Base-by-base conservation (phyloP, 352 stramenopile genomes). In the Phytophthora citrophthora region DNA sequence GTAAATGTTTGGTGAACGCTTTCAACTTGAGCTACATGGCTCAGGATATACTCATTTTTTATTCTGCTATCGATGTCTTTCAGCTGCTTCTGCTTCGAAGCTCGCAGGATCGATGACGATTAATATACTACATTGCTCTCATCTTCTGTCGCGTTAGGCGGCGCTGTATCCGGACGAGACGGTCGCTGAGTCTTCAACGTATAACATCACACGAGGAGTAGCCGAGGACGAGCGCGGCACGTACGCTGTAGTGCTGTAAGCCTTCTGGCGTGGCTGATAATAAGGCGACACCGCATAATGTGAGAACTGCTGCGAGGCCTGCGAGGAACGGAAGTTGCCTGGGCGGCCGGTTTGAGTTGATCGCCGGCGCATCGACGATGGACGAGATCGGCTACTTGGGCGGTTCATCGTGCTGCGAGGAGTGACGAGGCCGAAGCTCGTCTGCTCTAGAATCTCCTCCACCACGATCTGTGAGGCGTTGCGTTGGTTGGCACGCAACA, bases 401-500 rank as follows among this genome's bases (percentile, higher is more conserved):
- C 56, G 55, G 23, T 64, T 45, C 39, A 54, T 51, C 0, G 59
- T 60, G 26, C 40, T 61, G 27, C 26, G 27, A 32, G 61, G 58
- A 41, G 64, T 75, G n/a, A 64, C 39, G 8, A 70, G 60, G 16
- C 32, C 54, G 36, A 73, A 70, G 61, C 49, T 69, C 4, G 48
- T 66, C 43, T 62, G 45, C 43, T 68, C 57, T 20, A 68, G 52
- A 40, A 86, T 68, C 34, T 84, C 75, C 29, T 83, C 77, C 8
- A 79, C 56, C 1, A 79, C 77, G 26, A 84, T 70, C 48, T 79
- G 63, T 13, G 67, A 61, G 2, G 72, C 70, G 32, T 68, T 77
- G 43, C 79, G 73, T 45, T 80, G 68, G 53, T 69, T 81, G 41
- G 75, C 65, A 11, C 56, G 58, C 38, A 87, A 18, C 18, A 87